phyloP scores from a whole-genome alignment of 148 eudicot species.

The Persicaria tinctoria region DNA sequence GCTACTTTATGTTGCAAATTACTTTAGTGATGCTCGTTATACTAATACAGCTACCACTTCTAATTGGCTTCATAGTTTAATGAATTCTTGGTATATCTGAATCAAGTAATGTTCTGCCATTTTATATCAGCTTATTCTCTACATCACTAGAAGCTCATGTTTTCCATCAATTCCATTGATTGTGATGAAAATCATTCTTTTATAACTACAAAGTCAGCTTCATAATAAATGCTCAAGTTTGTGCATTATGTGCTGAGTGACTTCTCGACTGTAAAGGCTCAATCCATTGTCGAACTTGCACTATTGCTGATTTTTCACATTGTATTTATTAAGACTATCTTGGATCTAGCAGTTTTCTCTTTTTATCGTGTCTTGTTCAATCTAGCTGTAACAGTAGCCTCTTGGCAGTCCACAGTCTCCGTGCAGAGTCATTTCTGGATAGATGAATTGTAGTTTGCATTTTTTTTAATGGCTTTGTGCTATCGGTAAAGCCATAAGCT shows the following conservation, averaged over 20 bases:
- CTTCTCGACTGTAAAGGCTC: not conserved
- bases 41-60: not conserved
- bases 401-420: not conserved
- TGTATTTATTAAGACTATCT: not conserved
- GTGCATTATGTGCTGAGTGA: not conserved
- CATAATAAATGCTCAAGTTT: not conserved
- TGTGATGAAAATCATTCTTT: not conserved
- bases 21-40: not conserved
- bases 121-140: not conserved
- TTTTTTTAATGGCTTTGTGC: not conserved
- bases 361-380: not conserved
- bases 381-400: not conserved
- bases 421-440: not conserved
- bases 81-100: not conserved
- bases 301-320: not conserved
- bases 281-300: not conserved
- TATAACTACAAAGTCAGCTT: not conserved
- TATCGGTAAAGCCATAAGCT: not conserved
- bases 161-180: not conserved
- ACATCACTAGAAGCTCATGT: not conserved
- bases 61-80: not conserved
- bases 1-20: not conserved
- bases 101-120: not conserved
- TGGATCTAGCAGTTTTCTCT: not conserved
- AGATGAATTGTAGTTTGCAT: not conserved